Evolutionary conservation across 306 rosid species (phyloP), one percentile per base, ranked within the genome.

Genomic region (Cucumis melo): DNA sequence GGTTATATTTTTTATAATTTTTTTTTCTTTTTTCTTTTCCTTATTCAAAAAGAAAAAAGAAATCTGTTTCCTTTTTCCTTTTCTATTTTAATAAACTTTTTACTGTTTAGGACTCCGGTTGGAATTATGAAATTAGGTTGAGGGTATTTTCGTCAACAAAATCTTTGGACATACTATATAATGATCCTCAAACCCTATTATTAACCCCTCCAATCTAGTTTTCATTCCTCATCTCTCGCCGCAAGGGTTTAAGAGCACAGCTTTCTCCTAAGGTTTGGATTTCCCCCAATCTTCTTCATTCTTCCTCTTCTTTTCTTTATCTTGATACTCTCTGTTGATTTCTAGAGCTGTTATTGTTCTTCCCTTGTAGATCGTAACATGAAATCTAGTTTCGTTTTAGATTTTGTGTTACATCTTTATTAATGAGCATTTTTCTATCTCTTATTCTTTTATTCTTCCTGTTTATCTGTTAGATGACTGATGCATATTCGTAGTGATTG

Each of bases 221-320:
- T 65, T 9, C 42, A 36, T 78, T 51, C 79, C 32, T 1, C 29
- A 24, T 58, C 73, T 23, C 20, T 79, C 75, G 80, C 79, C 68
- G 70, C 82, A 73, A 80, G 86, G 86, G 82, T 77, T 80, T 56
- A 42, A 74, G 72, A 44, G 4, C 44, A 32, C 48, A 27, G 2
- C 29, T 20, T 6, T 64, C 50, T 64, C 72, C 0, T 62, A 12
- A 62, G 72, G 72, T 64, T 64, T 12, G 70, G 8, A 57, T 57
- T 21, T 10, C 27, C 15, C 24, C 6, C 32, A 0, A 21, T 57
- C 15, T 23, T 61, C 39, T 13, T 61, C n/a, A 17, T 1, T 61
- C 10, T 0, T 61, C 0, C 5, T 5, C n/a, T n/a, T n/a, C n/a
- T n/a, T n/a, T n/a, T n/a, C n/a, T n/a, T n/a, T n/a, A n/a, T n/a